These are phyloP conservation scores for Begonia masoniana DNA, from an alignment of 306 rosid genomes.

Conservation along the genomic window DNA sequence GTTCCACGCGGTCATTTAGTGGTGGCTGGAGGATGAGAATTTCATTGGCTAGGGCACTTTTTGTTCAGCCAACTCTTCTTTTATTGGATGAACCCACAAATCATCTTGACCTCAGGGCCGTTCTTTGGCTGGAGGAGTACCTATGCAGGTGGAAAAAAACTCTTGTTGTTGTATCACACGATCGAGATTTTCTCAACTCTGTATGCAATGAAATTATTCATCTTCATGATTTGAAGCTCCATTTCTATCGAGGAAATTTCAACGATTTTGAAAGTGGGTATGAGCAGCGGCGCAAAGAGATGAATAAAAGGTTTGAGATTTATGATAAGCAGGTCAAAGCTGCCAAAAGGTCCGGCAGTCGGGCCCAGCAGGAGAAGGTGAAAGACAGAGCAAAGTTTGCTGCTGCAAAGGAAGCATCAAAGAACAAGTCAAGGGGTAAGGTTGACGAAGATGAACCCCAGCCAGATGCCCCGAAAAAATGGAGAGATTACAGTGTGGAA, in stretches of 20 bases:
- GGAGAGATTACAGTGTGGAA: constrained; percentile 47
- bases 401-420: constrained; percentile 34
- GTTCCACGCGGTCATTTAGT: constrained; percentile 46
- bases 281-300: constrained; percentile 60
- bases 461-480: constrained; percentile 36
- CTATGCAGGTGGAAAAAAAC: constrained; percentile 59
- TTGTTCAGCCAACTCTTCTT: constrained; percentile 47
- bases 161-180: constrained; percentile 52
- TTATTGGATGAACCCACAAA: constrained; percentile 22
- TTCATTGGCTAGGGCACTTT: constrained; percentile 49
- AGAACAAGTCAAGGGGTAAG: constrained; percentile 30
- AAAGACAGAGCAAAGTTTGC: constrained; percentile 41
- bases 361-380: constrained; percentile 47
- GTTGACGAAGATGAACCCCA: constrained; percentile 32
- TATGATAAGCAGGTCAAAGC: constrained; percentile 44
- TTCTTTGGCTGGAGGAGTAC: constrained; percentile 61
- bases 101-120: constrained; percentile 41
- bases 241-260: constrained; percentile 55
- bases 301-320: constrained; percentile 44
- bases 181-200: constrained; percentile 49
- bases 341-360: constrained; percentile 40
- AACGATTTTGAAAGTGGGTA: constrained; percentile 55
- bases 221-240: constrained; percentile 57
- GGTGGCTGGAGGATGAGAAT: constrained; percentile 21
- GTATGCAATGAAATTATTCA: constrained; percentile 53